phyloP scores from a whole-genome alignment of 129 eudicot genomes.

The Centella asiatica region DNA sequence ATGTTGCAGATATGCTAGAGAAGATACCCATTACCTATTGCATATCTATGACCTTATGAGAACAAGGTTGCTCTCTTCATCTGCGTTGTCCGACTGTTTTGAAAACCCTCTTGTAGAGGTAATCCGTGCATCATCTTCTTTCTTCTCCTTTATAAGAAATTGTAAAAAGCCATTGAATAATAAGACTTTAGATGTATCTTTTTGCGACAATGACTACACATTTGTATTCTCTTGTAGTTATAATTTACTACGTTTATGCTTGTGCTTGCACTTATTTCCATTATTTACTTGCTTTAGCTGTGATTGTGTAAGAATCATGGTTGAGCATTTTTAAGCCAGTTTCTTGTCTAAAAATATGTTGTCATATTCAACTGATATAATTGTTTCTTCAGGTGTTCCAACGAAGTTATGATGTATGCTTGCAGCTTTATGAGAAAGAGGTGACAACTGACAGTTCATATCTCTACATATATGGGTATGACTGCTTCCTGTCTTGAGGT shows the following conservation, averaged over 20 bases:
- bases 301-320: neutral
- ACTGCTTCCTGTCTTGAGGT: neutral
- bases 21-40: conserved; percentile 91
- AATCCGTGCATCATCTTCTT: conserved; percentile 5
- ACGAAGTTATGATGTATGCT: conserved; percentile 80
- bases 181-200: neutral
- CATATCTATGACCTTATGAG: conserved; percentile 80
- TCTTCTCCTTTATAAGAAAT: neutral
- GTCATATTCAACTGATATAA: neutral
- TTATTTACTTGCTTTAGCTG: too few relatives aligned
- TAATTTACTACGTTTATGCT: too few relatives aligned
- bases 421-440: conserved; percentile 84
- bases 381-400: conserved; percentile 62
- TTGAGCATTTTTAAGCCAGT: neutral
- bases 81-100: conserved; percentile 47
- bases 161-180: neutral
- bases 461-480: conserved; percentile 79
- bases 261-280: too few relatives aligned
- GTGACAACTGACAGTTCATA: conserved; percentile 55
- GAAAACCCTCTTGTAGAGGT: conserved; percentile 74
- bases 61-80: conserved; percentile 42
- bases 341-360: conserved; percentile 1
- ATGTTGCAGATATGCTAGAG: conserved; percentile 75
- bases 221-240: neutral
- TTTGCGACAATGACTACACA: neutral